Evolutionary conservation across 1,284 basidiomycete genomes (phyloP), one percentile per base, ranked within the genome.

Genomic region (Schizophyllum commune): DNA sequence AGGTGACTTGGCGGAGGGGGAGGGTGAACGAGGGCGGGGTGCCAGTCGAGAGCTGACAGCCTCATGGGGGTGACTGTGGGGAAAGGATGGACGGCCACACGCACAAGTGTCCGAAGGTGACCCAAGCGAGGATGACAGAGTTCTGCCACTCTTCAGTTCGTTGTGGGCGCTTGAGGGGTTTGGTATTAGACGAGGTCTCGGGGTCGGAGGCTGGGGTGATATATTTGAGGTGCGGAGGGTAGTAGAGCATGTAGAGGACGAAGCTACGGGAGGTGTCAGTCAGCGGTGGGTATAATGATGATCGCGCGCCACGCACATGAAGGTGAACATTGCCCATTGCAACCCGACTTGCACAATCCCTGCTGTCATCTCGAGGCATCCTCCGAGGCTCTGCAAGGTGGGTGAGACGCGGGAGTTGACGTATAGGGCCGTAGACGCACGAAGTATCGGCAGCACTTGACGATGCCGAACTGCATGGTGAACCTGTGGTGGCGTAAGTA

Each of bases 161-260:
- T 39, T 80, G 71, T 15, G 74, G 77, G 1, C 76, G 80, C 71
- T 82, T 84, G 65, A 79, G 67, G 57, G 1, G 75, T 72, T 66
- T 81, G n/a, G n/a, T n/a, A n/a, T n/a, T n/a, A n/a, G n/a, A n/a
- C n/a, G n/a, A n/a, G n/a, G n/a, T n/a, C n/a, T 52, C 74, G 75
- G 64, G 73, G 19, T 56, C 32, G 9, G 61, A 22, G 32, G 60
- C n/a, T 13, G 57, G 22, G 21, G 61, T 77, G 70, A 20, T 55
- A 11, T 88, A 92, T 72, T 94, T 94, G 66, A 89, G 84, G 66
- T 92, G 85, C 11, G 80, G 74, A 0, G 96, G 96, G 70, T 94
- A 99, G 80, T 96, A 99, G 55, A 91, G 76, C 74, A 99, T 89
- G 76, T 92, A 99, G 2, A 98, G 83, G 1, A 95, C 82, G 62